Base-by-base conservation (phyloP, 805 yeast genomes). In the Myxozyma neglecta region DNA sequence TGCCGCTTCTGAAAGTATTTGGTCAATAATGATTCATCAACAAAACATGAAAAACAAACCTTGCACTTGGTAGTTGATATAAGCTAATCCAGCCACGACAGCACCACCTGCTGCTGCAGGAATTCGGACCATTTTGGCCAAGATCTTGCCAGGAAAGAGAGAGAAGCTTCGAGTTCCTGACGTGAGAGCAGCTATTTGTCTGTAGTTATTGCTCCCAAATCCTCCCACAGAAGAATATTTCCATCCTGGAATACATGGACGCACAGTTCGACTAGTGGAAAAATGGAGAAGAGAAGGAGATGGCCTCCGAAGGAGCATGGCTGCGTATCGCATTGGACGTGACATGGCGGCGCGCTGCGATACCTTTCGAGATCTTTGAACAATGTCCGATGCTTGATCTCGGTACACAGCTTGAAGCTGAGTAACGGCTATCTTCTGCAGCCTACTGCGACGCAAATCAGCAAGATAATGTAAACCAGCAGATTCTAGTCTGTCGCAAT, bases 71-170 rank as follows among this genome's bases (percentile, higher is more conserved):
- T 92, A 92, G 18, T 92, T 90, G 53, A 93, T 86, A 72, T 91
- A 94, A 1, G 96, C 87, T 0, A 97, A 96, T 7, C 96, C 97
- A 10, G 97, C 98, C 1, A 96, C 97, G 40, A 91, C 75, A 0
- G 96, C 91, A 7, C 96, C 92, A 1, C 97, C 98, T 0, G 91
- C 77, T 64, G 87, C 87, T 0, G 90, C 93, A 0, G 97, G 97
- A 1, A 87, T 73, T 65, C 81, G 83, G 0, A 83, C 60, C 24
- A 63, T 45, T 57, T 68, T 68, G 8, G 43, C 52, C 6, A 67
- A 50, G n/a, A 66, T 4, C 50, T 66, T 66, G 13, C 64, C 67
- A 14, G 67, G 65, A 34, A 52, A 43, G 39, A 64, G 54, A 32
- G 67, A 64, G 16, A 64, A 13, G 11, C 53, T 52, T 14, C 61